Base-by-base conservation (phyloP, 495 filamentous ascomycete species). In the Aspergillus haitiensis region DNA sequence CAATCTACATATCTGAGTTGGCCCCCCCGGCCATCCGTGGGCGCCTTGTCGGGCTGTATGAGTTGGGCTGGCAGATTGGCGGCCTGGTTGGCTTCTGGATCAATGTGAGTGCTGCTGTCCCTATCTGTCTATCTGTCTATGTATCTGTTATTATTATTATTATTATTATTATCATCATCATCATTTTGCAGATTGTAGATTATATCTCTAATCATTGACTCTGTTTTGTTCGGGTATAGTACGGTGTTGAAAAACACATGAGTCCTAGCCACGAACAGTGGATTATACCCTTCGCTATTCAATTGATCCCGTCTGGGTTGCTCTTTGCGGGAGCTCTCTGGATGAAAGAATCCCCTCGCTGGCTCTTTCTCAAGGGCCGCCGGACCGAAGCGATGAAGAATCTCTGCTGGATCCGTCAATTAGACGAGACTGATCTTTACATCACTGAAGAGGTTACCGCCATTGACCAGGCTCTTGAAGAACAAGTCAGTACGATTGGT, bases 1-100 rank as follows among this genome's bases (percentile, higher is more conserved):
- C 90, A 6, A 85, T 92, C 21, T 93, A 93, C 65, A 86, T 90
- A 56, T 82, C 89, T 37, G 90, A 94, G 70, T 82, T 93, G 55
- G 82, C 89, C 6, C 90, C 87, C 15, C 88, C 89, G 60, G 86
- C 89, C 58, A 90, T 90, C 64, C 85, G 90, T 57, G 90, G 90
- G 35, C 82, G 90, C 15, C 81, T 94, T 21, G 88, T 93, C 52
- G 86, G 87, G 63, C 76, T 91, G 31, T 91, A 88, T 65, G 87
- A 90, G 70, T 72, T 89, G 40, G 85, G 86, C 10, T 89, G 86
- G 84, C 88, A 90, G 70, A 78, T 88, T 64, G 87, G 87, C 48
- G 86, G 86, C 12, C 72, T 91, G 27, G 81, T 88, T n/a, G 87
- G 87, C 4, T 90, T 89, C 64, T 88, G 84, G 84, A 87, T 88